Percentiles rank a stretch among this genome's conserved stretches.
phyloP scores from a whole-genome alignment of 768 basidiomycete genomes.

The Amylocystis lapponica region DNA sequence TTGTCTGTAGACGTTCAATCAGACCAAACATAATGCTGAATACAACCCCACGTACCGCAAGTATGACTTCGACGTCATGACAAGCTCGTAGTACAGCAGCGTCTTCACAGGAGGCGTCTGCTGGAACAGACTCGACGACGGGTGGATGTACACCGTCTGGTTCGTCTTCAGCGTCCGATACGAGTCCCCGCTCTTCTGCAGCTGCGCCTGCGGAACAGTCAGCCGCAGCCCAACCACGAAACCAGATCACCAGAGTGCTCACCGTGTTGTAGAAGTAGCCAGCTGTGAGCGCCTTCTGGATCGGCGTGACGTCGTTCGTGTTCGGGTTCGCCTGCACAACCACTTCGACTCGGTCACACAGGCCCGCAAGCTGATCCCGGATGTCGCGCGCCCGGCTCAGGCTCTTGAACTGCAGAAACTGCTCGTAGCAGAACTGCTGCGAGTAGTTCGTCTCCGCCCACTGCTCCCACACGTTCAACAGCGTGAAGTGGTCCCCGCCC shows the following conservation, averaged over 20 bases:
- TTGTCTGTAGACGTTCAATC: conserved; percentile 46
- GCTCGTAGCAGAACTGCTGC: conserved; percentile 94
- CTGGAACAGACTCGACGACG: conserved; percentile 92
- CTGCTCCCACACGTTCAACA: conserved; percentile 97
- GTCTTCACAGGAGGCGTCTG: conserved; percentile 91
- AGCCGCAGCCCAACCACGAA: background rate
- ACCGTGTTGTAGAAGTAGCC: conserved; percentile 97
- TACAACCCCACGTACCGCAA: conserved; percentile 51
- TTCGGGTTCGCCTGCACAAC: conserved; percentile 85
- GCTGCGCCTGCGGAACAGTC: conserved; percentile 53
- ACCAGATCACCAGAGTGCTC: conserved; percentile 18
- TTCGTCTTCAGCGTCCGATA: conserved; percentile 95
- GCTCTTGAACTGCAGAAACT: conserved; percentile 93
- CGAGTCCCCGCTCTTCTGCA: conserved; percentile 95
- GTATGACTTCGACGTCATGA: conserved; percentile 96
- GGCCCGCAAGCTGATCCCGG: conserved; percentile 87
- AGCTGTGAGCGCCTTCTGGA: conserved; percentile 93
- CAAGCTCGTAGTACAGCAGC: conserved; percentile 92
- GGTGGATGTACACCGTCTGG: conserved; percentile 96
- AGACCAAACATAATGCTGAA: conserved; percentile 1
- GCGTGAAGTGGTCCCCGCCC: conserved; percentile 96
- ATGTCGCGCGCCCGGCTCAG: conserved; percentile 93
- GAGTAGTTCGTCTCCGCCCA: conserved; percentile 98
- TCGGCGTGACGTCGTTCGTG: conserved; percentile 83
- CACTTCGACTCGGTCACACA: conserved; percentile 97